Base-by-base conservation (phyloP, 192 early-diverging fungal species). In the Dissophora ornata region DNA sequence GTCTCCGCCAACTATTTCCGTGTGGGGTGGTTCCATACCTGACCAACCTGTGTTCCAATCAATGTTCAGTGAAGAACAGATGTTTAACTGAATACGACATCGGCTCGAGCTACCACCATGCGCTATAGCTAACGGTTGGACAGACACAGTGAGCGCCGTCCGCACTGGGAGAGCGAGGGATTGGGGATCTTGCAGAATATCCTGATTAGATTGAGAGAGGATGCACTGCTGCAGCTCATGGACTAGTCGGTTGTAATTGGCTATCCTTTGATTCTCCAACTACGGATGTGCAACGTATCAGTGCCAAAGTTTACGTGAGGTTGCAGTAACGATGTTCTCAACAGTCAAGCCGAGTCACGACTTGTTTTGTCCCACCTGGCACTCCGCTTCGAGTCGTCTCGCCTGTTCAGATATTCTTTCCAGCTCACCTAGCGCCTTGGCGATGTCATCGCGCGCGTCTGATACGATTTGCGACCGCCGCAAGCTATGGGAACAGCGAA, bases 41-140 rank as follows among this genome's bases (percentile, higher is more conserved):
- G 67, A 69, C 67, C 67, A 69, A 19, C 67, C 67, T 16, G 29
- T 32, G 42, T 30, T 47, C 67, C 67, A 69, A 25, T 69, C 67
- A 26, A 61, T 46, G 19, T 61, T 50, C 28, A 55, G 28, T n/a
- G 12, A 22, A 1, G 66, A 68, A 5, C 22, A 16, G 45, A 68
- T 51, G 18, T 18, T 58, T 36, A 68, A 28, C 13, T 38, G 55
- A 2, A 57, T 21, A 51, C 15, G 58, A 26, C 46, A 68, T 6
- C 66, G 66, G 36, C 36, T 48, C 11, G 28, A 25, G 8, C 36
- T 47, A 13, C 10, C 48, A 13, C 7, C 9, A 26, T 8, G 10
- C 8, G 36, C 40, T 30, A 36, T 28, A 8, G 38, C 29, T 6
- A 60, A 26, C 7, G 50, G 19, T 42, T 69, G 67, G 29, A 46